Percentiles rank a stretch among this genome's conserved stretches.
Evolutionary conservation across 2,329 filamentous ascomycete species (phyloP).

Genomic region (Fusarium temperatum): DNA sequence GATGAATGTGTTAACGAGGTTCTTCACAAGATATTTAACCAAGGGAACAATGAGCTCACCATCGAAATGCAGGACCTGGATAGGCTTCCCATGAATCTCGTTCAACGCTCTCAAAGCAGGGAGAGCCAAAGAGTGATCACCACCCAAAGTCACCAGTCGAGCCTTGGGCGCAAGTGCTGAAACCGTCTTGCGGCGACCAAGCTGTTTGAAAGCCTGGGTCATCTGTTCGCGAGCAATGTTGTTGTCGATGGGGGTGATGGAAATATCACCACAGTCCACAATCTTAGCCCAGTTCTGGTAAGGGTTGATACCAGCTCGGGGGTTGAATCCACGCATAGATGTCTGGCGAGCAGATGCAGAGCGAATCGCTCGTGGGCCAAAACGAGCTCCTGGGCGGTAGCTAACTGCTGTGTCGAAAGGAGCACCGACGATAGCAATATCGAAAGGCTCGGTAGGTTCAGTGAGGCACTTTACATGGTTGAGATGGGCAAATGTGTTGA

Average conservation of each 20-base stretch:
- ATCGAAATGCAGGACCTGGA: slow-evolving; percentile 80
- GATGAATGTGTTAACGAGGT: background rate
- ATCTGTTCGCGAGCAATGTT: slow-evolving; percentile 82
- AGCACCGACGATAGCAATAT: slow-evolving; percentile 76
- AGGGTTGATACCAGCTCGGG: slow-evolving; percentile 83
- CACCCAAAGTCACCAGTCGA: slow-evolving; percentile 74
- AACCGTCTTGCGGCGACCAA: slow-evolving; percentile 57
- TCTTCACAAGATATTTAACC: background rate
- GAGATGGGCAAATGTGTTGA: slow-evolving; percentile 79
- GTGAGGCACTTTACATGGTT: slow-evolving; percentile 74
- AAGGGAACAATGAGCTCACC: slow-evolving; percentile 29
- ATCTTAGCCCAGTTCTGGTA: slow-evolving; percentile 84
- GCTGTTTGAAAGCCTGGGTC: slow-evolving; percentile 80
- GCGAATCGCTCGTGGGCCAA: slow-evolving; percentile 88
- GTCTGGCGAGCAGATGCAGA: slow-evolving; percentile 85
- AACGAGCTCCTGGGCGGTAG: slow-evolving; percentile 72
- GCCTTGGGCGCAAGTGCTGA: slow-evolving; percentile 51
- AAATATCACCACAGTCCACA: slow-evolving; percentile 91
- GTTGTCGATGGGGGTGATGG: slow-evolving; percentile 88
- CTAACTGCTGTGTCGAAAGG: slow-evolving; percentile 79
- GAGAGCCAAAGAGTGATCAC: slow-evolving; percentile 76
- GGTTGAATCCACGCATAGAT: slow-evolving; percentile 80
- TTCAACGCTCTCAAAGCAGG: slow-evolving; percentile 74
- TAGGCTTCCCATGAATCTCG: slow-evolving; percentile 66
- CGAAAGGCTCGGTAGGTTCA: slow-evolving; percentile 69